phyloP scores from a whole-genome alignment of 2,329 filamentous ascomycete genomes.

The Plectosphaerella cucumerina region DNA sequence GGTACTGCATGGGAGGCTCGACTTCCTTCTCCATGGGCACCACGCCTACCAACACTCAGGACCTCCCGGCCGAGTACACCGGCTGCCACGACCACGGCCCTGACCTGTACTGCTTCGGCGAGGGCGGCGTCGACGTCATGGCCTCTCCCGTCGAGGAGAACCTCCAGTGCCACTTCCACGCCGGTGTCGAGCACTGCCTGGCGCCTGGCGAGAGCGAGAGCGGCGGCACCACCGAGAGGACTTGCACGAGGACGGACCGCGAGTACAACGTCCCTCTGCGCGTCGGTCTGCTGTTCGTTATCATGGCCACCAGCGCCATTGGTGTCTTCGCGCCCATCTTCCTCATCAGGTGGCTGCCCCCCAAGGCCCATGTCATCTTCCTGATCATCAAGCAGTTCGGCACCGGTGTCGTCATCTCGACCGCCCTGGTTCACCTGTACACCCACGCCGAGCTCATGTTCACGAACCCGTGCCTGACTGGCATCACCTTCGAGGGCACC shows the following conservation, averaged over 20 bases:
- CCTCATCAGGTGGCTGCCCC: constrained; percentile 51
- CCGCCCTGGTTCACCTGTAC: constrained; percentile 67
- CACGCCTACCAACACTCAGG: constrained; percentile 49
- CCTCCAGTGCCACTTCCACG: constrained; percentile 65
- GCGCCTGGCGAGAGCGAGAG: constrained; percentile 33
- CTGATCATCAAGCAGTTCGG: constrained; percentile 69
- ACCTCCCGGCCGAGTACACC: constrained; percentile 57
- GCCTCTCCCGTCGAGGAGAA: constrained; percentile 26
- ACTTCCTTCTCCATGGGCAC: constrained; percentile 39
- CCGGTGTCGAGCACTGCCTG: constrained; percentile 56
- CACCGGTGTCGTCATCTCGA: constrained; percentile 68
- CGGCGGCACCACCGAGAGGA: constrained; percentile 15
- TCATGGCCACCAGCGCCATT: constrained; percentile 63
- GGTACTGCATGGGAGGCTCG: constrained; percentile 38
- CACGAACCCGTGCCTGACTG: constrained; percentile 62
- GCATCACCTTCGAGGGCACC: constrained; percentile 63
- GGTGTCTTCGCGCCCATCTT: constrained; percentile 66
- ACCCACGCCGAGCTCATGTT: constrained; percentile 74
- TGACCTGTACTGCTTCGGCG: constrained; percentile 57
- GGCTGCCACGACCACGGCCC: constrained; percentile 59
- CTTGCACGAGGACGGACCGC: constrained; percentile 41
- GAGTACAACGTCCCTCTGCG: constrained; percentile 67
- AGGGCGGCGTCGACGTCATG: constrained; percentile 55
- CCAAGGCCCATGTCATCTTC: constrained; percentile 46
- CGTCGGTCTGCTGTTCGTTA: constrained; percentile 68